phyloP scores from a whole-genome alignment of 2,329 filamentous ascomycete genomes.

The Aureobasidium mangrovei region DNA sequence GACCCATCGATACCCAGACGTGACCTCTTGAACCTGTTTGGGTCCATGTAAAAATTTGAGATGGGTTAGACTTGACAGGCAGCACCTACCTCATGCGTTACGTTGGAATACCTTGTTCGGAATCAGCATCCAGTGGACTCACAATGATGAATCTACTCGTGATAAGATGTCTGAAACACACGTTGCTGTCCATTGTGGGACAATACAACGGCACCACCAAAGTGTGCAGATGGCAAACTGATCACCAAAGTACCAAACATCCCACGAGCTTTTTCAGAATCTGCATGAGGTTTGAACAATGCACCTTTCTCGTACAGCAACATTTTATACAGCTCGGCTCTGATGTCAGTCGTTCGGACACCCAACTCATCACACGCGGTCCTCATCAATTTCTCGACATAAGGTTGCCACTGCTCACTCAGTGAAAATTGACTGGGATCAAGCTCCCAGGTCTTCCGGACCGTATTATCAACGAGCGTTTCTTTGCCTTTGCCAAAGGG shows the following conservation, averaged over 20 bases:
- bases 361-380: slow-evolving; percentile 16
- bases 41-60: neutral
- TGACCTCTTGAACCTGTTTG: slow-evolving; percentile 30
- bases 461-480: slow-evolving; percentile 25
- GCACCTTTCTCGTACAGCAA: slow-evolving; percentile 20
- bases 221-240: slow-evolving; percentile 18
- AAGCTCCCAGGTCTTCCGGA: slow-evolving; percentile 28
- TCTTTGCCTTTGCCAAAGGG: slow-evolving; percentile 26
- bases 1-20: slow-evolving; percentile 41
- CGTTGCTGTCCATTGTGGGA: slow-evolving; percentile 13
- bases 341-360: slow-evolving; percentile 7
- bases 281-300: slow-evolving; percentile 20
- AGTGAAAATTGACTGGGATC: slow-evolving; percentile 19
- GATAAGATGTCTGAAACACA: slow-evolving; percentile 26
- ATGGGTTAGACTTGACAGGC: neutral
- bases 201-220: slow-evolving; percentile 18
- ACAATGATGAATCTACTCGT: slow-evolving; percentile 19
- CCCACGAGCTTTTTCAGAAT: slow-evolving; percentile 17
- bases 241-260: slow-evolving; percentile 23
- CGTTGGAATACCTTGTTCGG: slow-evolving; percentile 44
- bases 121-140: neutral
- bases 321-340: slow-evolving; percentile 20
- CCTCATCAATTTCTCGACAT: slow-evolving; percentile 17
- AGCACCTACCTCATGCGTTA: slow-evolving; percentile 41
- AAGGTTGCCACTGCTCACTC: slow-evolving; percentile 18